Base-by-base conservation (phyloP, 2,329 filamentous ascomycete genomes). In the Ceratocystis albifundus region DNA sequence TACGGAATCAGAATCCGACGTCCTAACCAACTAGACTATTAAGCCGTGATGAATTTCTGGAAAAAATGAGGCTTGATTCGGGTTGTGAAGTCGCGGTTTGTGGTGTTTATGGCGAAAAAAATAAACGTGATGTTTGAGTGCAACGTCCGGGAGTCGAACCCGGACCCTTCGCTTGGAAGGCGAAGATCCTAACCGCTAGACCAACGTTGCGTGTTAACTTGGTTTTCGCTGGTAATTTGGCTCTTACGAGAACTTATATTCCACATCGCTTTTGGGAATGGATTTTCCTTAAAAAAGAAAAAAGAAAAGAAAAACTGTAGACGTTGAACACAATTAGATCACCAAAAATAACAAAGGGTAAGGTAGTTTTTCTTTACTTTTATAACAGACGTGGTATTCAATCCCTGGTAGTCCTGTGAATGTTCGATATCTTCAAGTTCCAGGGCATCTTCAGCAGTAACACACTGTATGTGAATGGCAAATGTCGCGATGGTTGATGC, bases 141-240 rank as follows among this genome's bases (percentile, higher is more conserved):
- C 66, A 68, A 41, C 61, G 64, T 53, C 67, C 67, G 67, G 67
- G 67, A 68, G 67, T 68, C 67, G 67, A 68, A 68, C 67, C 67
- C 67, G 67, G 67, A 57, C 67, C 67, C 67, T 68, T 68, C 67
- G 67, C 67, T 68, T 68, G 67, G 67, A 68, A 68, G 67, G 67
- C 67, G 67, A 68, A 68, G 67, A 68, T 68, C 67, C 67, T 68
- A 68, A 68, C 67, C 67, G 67, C 61, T 68, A 68, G 67, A 68
- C 67, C 64, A 68, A 61, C 63, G 64, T 50, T 66, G 66, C 66
- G 48, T 20, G 32, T 20, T 46, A 15, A 1, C 36, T 61, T 30
- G 1, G 5, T 46, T 45, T 5, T 46, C 45, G 61, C n/a, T 59
- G 53, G 32, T 7, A 4, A 10, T 4, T 62, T 6, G 15, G 1